A percentile compares a stretch with the other conserved stretches of the same genome.
These are phyloP conservation scores for Aspergillus floridensis DNA, from an alignment of 2,329 filamentous ascomycete species.

Conservation along the genomic window DNA sequence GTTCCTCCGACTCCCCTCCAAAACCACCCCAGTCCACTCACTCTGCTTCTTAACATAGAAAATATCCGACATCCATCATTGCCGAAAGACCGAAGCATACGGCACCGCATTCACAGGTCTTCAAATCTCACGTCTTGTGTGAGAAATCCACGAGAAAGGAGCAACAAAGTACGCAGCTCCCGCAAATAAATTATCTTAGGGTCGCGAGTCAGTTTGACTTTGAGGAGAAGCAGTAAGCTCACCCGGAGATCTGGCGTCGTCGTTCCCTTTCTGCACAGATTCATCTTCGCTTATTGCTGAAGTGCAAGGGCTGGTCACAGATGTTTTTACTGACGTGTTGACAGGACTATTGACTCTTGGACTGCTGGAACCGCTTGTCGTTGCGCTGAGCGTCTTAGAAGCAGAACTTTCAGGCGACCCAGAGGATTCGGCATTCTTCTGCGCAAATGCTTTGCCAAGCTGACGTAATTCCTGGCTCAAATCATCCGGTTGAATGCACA, in stretches of 20 bases:
- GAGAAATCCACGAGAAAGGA: no score
- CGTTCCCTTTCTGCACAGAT: not conserved
- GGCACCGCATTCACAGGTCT: not conserved
- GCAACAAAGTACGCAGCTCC: no score
- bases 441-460: not conserved
- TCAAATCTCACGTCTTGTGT: no score
- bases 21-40: not conserved
- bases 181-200: not conserved
- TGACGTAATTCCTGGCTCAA: slow-evolving; percentile 3
- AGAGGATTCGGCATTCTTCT: not conserved
- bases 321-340: not conserved
- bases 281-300: not conserved
- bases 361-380: not conserved
- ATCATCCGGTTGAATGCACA: slow-evolving; percentile 11
- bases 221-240: not conserved
- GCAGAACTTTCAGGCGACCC: not conserved
- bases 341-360: not conserved
- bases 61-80: not conserved
- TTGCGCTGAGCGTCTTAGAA: not conserved
- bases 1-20: not conserved
- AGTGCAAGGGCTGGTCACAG: not conserved
- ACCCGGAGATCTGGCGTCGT: not conserved
- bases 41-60: not conserved
- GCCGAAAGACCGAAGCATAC: not conserved
- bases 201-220: not conserved